These are phyloP conservation scores for Staphylotrichum tortipilum DNA, from an alignment of 495 filamentous ascomycete genomes.

Conservation along the genomic window DNA sequence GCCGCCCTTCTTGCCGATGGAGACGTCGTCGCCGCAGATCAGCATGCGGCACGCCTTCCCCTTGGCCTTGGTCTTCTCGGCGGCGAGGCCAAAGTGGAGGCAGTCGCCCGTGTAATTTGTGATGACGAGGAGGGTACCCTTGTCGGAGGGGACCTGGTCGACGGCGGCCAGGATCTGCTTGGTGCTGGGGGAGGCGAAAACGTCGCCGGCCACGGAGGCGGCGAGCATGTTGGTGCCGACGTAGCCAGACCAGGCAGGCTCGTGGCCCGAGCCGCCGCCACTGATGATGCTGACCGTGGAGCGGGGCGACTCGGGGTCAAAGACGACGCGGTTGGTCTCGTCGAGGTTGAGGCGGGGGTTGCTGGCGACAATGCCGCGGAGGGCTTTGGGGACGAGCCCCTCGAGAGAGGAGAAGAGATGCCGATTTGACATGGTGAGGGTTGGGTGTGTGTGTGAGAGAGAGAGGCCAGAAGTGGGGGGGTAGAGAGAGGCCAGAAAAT, in stretches of 20 bases:
- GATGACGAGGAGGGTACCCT: slow-evolving; percentile 53
- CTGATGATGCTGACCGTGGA: slow-evolving; percentile 51
- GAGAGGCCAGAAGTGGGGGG: too few relatives aligned
- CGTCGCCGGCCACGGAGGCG: slow-evolving; percentile 51
- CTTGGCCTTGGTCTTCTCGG: slow-evolving; percentile 50
- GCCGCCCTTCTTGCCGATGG: slow-evolving; percentile 47
- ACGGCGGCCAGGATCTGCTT: slow-evolving; percentile 55
- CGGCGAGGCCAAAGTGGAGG: slow-evolving; percentile 54
- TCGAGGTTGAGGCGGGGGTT: slow-evolving; percentile 51
- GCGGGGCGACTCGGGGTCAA: slow-evolving; percentile 41
- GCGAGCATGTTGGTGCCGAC: slow-evolving; percentile 53
- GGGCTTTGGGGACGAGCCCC: slow-evolving; percentile 47
- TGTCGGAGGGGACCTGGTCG: slow-evolving; percentile 45
- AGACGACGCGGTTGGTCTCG: slow-evolving; percentile 49
- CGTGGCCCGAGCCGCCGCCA: slow-evolving; percentile 54
- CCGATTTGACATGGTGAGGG: slow-evolving; percentile 34
- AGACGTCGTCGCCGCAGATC: slow-evolving; percentile 53
- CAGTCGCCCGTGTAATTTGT: slow-evolving; percentile 62
- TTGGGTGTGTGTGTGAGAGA: not conserved
- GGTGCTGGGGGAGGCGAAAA: slow-evolving; percentile 54
- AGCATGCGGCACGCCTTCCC: slow-evolving; percentile 48
- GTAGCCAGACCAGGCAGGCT: slow-evolving; percentile 57
- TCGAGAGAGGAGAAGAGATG: slow-evolving; percentile 40
- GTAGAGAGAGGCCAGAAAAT: too few relatives aligned
- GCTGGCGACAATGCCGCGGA: slow-evolving; percentile 47